phyloP scores from a whole-genome alignment of 345 rosid species.

The Populus davidiana region DNA sequence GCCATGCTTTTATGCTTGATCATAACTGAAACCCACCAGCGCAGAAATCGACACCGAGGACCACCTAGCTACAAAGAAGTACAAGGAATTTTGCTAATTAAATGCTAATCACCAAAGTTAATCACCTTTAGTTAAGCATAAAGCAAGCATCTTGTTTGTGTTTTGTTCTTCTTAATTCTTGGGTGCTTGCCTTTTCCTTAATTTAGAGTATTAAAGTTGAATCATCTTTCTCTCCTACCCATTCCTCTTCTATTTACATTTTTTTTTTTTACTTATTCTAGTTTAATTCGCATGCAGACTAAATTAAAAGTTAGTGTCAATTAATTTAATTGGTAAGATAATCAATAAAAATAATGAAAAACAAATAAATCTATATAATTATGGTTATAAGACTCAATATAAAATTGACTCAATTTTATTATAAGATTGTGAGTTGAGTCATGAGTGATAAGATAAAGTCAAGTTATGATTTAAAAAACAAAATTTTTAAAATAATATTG shows the following conservation, averaged over 20 bases:
- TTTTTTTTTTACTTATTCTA: not conserved
- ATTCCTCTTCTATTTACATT: no score
- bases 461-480: no score
- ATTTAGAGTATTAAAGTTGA: not conserved
- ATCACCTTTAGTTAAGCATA: not conserved
- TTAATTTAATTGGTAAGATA: not conserved
- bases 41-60: not conserved
- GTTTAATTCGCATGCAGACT: not conserved
- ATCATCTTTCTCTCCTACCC: not conserved
- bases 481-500: no score
- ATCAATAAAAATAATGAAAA: not conserved
- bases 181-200: not conserved
- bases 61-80: not conserved
- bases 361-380: no score
- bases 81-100: not conserved
- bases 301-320: not conserved
- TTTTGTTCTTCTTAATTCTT: not conserved
- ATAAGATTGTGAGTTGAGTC: rapidly evolving
- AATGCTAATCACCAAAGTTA: not conserved
- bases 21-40: not conserved
- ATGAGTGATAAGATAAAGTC: no score
- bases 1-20: not conserved
- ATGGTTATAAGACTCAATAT: no score
- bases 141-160: not conserved
- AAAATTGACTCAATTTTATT: no score